Conservation (phyloP, 805 yeast genomes). For the Monosporozyma aerobia region DNA sequence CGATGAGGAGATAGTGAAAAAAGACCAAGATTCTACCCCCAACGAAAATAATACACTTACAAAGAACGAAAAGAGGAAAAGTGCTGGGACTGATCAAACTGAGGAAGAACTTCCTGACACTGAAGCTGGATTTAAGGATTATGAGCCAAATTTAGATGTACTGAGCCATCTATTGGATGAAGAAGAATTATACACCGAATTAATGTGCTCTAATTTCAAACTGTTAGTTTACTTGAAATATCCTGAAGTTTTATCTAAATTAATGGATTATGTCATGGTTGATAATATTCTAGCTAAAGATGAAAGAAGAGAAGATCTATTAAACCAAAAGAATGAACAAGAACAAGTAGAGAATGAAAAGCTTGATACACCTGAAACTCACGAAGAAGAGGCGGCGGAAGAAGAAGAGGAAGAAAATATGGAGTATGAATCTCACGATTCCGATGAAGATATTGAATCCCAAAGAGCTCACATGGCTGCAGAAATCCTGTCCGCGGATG, state of each 20-base stretch:
- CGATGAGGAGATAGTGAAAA: background rate
- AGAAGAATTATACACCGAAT: conserved; percentile 63
- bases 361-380: conserved; percentile 11
- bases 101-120: conserved; percentile 23
- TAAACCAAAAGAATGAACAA: background rate
- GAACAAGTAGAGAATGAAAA: conserved; percentile 2
- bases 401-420: conserved; percentile 28
- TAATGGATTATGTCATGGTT: conserved; percentile 56
- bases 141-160: conserved; percentile 34
- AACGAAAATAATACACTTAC: conserved; percentile 1
- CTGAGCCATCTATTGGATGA: conserved; percentile 63
- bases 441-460: conserved; percentile 31
- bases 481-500: conserved; percentile 83
- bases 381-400: no score
- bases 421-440: conserved; percentile 18
- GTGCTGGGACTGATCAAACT: conserved; percentile 19
- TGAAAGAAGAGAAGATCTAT: conserved; percentile 5
- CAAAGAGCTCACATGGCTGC: conserved; percentile 65
- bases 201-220: conserved; percentile 62
- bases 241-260: conserved; percentile 59
- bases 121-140: conserved; percentile 29
- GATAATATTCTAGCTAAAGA: conserved; percentile 7
- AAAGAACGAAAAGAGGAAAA: conserved; percentile 6
- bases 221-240: conserved; percentile 72
- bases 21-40: conserved; percentile 3